Percentiles rank a stretch among this genome's conserved stretches.
phyloP scores from a whole-genome alignment of 148 eudicot species.

The Dysphania ambrosioides region DNA sequence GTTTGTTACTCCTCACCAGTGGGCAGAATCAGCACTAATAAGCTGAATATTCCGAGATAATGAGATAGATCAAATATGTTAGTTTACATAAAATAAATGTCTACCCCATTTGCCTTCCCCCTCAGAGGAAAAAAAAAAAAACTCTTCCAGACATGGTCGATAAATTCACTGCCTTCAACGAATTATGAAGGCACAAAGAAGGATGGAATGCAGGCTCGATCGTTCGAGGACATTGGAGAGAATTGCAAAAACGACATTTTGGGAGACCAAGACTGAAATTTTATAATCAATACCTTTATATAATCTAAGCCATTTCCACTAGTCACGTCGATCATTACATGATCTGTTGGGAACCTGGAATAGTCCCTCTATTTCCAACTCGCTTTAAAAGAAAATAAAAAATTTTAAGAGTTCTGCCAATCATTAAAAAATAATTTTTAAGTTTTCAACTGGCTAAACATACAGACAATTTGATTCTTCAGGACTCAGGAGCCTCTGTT shows the following conservation, averaged over 20 bases:
- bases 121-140: background rate
- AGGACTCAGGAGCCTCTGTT: background rate
- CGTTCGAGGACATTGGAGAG: background rate
- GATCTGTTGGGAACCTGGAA: no score
- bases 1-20: background rate
- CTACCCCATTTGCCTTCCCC: no score
- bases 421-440: background rate
- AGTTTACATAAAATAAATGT: no score
- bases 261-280: no score
- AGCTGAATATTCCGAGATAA: background rate
- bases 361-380: no score
- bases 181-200: background rate
- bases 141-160: background rate
- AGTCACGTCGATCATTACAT: no score
- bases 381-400: no score
- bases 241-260: background rate
- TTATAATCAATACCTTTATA: no score
- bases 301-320: no score
- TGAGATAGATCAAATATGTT: background rate
- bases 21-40: no score
- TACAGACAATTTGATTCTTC: background rate
- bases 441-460: background rate
- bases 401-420: background rate
- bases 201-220: no score
- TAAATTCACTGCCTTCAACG: background rate